Evolutionary conservation across 768 basidiomycete genomes (phyloP), one percentile per base, ranked within the genome.

Genomic region (Ramaria rubella): DNA sequence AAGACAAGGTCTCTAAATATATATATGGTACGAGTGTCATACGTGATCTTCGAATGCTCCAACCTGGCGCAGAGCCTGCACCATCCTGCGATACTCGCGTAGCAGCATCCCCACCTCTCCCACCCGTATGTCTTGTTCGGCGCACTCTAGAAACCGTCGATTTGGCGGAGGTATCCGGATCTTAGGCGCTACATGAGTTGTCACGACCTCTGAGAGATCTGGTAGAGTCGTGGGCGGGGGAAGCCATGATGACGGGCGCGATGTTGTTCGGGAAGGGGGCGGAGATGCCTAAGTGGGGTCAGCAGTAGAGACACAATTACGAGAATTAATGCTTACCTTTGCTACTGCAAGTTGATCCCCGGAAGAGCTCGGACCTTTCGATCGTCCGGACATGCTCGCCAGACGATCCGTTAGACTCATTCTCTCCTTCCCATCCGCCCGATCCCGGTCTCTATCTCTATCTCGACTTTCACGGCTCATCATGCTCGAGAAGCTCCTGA

Each of bases 401-500:
- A 97, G 69, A 34, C 94, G 77, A 70, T 94, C 93, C 17, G 87
- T 81, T 42, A 97, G 69, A 61, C 83, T 94, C 69, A 83, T 86
- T 55, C 91, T 72, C 40, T 77, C 72, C 30, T 58, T 65, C 34
- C 46, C 58, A 61, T 62, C 58, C 53, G 67, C 51, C 60, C 60
- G 55, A 59, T 68, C 26, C n/a, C n/a, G n/a, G 63, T 63, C 52
- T 59, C 51, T 52, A 49, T 64, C 42, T 65, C 63, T 61, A 57
- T 68, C 71, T 59, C 75, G 71, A 34, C 75, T 73, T 61, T 49
- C 51, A 24, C 53, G 57, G 64, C 76, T 83, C 77, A 91, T 73
- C 90, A 91, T 92, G 61, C 81, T 92, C 73, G 85, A 86, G 64
- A 94, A 93, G 67, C 91, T 94, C 61, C 82, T 73, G 52, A 94